phyloP scores from a whole-genome alignment of 2,329 filamentous ascomycete species.

The Podosphaera xanthii region DNA sequence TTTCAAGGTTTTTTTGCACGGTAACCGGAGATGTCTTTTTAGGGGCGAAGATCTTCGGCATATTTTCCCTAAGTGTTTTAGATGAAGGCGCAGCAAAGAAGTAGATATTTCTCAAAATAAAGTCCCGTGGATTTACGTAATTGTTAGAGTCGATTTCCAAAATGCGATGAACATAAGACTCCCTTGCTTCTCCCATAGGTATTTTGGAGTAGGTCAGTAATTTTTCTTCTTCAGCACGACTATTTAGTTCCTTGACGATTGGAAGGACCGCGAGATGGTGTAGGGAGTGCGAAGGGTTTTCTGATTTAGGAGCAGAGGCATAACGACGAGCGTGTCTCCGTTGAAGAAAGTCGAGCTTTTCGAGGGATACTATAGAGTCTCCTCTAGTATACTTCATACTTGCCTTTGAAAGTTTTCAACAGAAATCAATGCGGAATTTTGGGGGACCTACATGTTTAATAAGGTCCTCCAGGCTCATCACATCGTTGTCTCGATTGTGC shows the following conservation, averaged over 20 bases:
- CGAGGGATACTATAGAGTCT: conserved; percentile 59
- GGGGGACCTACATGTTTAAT: conserved; percentile 31
- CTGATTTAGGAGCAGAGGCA: conserved; percentile 4
- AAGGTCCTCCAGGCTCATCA: conserved; percentile 49
- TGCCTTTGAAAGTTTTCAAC: conserved; percentile 28
- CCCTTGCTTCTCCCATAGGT: conserved; percentile 16
- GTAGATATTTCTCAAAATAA: conserved; percentile 30
- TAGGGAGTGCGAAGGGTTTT: conserved; percentile 9
- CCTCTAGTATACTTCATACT: conserved; percentile 76
- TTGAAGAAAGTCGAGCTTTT: conserved; percentile 65
- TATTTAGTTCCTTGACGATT: conserved; percentile 8
- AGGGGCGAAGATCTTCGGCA: neutral
- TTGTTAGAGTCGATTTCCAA: conserved; percentile 31
- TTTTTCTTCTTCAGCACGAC: neutral
- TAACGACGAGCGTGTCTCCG: conserved; percentile 29
- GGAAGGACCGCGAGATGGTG: conserved; percentile 12
- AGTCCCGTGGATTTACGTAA: conserved; percentile 31
- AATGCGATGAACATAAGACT: conserved; percentile 26
- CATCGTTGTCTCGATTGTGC: conserved; percentile 40
- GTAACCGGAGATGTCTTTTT: neutral
- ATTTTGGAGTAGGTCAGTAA: conserved; percentile 7
- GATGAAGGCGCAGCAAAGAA: conserved; percentile 26
- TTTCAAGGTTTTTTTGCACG: neutral
- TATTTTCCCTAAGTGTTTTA: conserved; percentile 1
- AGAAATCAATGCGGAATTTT: conserved; percentile 1